Evolutionary conservation across 768 basidiomycete genomes (phyloP).

Genomic region (Tephrocybe rancida): DNA sequence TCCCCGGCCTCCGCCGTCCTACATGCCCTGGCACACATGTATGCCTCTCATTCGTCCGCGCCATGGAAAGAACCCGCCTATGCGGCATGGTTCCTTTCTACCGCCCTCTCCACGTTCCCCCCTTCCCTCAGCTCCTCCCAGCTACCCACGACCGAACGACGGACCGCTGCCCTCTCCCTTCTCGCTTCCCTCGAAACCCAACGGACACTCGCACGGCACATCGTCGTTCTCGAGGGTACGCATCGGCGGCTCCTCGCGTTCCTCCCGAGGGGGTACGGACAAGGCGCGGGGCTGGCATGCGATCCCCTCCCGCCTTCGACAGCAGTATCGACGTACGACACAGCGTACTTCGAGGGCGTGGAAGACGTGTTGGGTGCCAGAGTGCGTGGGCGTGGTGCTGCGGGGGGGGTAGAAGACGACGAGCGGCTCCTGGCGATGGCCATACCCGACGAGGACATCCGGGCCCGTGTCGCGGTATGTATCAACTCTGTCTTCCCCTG

Average conservation of each 20-base stretch:
- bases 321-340: constrained; percentile 63
- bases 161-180: constrained; percentile 33
- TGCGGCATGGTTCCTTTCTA: constrained; percentile 70
- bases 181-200: constrained; percentile 44
- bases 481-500: neutral
- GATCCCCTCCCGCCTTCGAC: constrained; percentile 85
- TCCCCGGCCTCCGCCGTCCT: constrained; percentile 48
- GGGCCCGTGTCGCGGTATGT: constrained; percentile 46
- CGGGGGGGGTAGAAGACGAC: constrained; percentile 44
- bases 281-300: constrained; percentile 67
- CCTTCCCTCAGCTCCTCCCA: constrained; percentile 44
- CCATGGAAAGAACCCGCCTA: constrained; percentile 81
- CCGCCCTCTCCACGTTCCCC: constrained; percentile 47
- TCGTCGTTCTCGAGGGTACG: constrained; percentile 70
- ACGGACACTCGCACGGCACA: constrained; percentile 70
- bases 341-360: constrained; percentile 70
- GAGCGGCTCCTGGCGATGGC: constrained; percentile 55
- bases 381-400: constrained; percentile 34
- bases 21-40: constrained; percentile 87
- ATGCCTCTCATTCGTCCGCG: constrained; percentile 72
- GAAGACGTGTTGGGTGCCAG: constrained; percentile 48
- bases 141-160: constrained; percentile 31
- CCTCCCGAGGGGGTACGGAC: constrained; percentile 53
- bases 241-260: constrained; percentile 68
- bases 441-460: constrained; percentile 58